Evolutionary conservation across 352 stramenopile genomes (phyloP).

Genomic region (Elongisporangium senticosum): DNA sequence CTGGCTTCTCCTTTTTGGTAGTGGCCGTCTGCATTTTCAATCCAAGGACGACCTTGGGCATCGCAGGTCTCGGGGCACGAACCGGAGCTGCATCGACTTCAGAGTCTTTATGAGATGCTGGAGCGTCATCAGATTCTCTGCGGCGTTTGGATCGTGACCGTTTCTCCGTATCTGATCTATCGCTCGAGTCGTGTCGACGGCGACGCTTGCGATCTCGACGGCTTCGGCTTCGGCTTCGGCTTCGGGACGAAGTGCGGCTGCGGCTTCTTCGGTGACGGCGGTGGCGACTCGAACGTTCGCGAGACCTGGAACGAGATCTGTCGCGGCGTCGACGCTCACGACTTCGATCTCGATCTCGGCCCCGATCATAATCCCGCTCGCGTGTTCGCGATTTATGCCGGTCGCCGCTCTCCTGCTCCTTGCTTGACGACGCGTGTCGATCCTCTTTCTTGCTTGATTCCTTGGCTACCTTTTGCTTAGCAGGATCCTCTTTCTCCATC

Average conservation of each 20-base stretch:
- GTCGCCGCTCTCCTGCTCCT: conserved; percentile 1
- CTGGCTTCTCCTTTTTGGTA: conserved; percentile 32
- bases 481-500: conserved; percentile 5
- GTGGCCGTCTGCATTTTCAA: conserved; percentile 24
- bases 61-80: conserved; percentile 3
- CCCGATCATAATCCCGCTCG: conserved; percentile 11
- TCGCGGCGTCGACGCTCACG: conserved; percentile 14
- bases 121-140: conserved; percentile 2
- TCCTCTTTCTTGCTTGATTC: conserved; percentile 2
- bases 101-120: not conserved
- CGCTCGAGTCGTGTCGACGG: conserved; percentile 14
- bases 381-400: conserved; percentile 5
- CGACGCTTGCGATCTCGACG: conserved; percentile 12
- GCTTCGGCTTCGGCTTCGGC: conserved; percentile 26
- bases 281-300: conserved; percentile 19
- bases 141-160: conserved; percentile 10
- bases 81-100: not conserved
- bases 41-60: conserved; percentile 43
- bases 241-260: conserved; percentile 18
- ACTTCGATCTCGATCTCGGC: conserved; percentile 11
- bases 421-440: not conserved
- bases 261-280: conserved; percentile 9
- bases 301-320: conserved; percentile 20
- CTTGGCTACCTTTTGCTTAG: conserved; percentile 4
- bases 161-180: not conserved